Conservation (phyloP, 1,284 basidiomycete species). For the Pseudozyma pruni region DNA sequence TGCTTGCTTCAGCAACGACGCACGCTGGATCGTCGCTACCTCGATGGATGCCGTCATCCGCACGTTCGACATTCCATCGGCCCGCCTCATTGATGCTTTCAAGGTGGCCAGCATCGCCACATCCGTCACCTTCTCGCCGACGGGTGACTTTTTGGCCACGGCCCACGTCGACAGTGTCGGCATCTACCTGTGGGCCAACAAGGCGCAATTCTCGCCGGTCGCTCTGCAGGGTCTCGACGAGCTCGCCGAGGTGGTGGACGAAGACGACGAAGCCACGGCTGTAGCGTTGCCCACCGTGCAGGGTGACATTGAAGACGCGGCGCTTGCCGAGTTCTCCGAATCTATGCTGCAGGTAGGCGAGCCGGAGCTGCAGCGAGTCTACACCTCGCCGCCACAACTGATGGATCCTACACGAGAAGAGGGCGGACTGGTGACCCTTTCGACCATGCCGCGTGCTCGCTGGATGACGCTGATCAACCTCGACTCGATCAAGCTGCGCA, state of each 20-base stretch:
- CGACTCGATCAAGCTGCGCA: slow-evolving; percentile 88
- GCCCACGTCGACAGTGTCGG: slow-evolving; percentile 93
- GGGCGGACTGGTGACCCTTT: slow-evolving; percentile 77
- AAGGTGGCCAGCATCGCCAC: slow-evolving; percentile 88
- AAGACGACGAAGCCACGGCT: slow-evolving; percentile 13
- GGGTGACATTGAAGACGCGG: slow-evolving; percentile 70
- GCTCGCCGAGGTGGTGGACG: slow-evolving; percentile 74
- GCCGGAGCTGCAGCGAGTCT: slow-evolving; percentile 54
- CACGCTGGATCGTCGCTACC: slow-evolving; percentile 87
- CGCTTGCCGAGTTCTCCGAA: slow-evolving; percentile 80
- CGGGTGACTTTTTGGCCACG: slow-evolving; percentile 94
- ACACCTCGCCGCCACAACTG: slow-evolving; percentile 70
- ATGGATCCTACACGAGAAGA: slow-evolving; percentile 63
- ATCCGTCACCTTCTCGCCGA: slow-evolving; percentile 89
- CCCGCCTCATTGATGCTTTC: slow-evolving; percentile 90
- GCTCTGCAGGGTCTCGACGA: slow-evolving; percentile 83
- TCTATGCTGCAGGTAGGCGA: slow-evolving; percentile 43
- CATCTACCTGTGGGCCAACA: slow-evolving; percentile 95
- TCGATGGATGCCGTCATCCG: slow-evolving; percentile 91
- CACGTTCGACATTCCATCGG: slow-evolving; percentile 95
- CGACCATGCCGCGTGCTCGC: slow-evolving; percentile 86
- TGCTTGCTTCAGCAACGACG: slow-evolving; percentile 83
- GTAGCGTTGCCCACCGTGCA: slow-evolving; percentile 49
- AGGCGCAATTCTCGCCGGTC: slow-evolving; percentile 89
- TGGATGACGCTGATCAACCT: slow-evolving; percentile 98